phyloP scores from a whole-genome alignment of 2,329 filamentous ascomycete genomes.

The Diplodia scrobiculata region DNA sequence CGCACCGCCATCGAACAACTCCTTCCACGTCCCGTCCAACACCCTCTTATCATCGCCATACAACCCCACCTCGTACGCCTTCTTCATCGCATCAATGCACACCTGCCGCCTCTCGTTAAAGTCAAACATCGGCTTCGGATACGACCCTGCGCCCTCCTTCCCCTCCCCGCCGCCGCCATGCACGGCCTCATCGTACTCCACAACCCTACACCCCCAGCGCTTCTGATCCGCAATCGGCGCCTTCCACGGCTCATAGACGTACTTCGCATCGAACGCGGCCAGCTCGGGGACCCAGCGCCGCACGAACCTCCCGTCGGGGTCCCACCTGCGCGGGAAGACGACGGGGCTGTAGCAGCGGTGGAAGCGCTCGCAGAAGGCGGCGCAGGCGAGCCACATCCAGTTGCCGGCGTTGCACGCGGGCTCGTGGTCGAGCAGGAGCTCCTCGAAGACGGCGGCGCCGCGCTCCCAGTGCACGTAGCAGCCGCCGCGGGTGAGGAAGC shows the following conservation, averaged over 20 bases:
- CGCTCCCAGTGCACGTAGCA: constrained; percentile 80
- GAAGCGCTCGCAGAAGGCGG: constrained; percentile 73
- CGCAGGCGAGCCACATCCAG: constrained; percentile 77
- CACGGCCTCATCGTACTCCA: constrained; percentile 47
- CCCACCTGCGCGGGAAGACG: constrained; percentile 75
- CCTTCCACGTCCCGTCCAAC: constrained; percentile 61
- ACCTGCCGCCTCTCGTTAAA: constrained; percentile 63
- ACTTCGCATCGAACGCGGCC: constrained; percentile 63
- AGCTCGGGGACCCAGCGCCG: constrained; percentile 69
- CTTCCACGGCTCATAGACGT: constrained; percentile 79
- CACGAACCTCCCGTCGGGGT: constrained; percentile 67
- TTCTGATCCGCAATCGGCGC: constrained; percentile 69
- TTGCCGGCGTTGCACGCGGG: constrained; percentile 72
- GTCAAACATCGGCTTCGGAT: constrained; percentile 78
- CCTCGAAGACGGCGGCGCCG: constrained; percentile 76
- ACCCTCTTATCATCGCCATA: constrained; percentile 66
- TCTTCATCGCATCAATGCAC: constrained; percentile 70
- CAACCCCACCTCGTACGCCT: constrained; percentile 66
- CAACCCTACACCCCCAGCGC: constrained; percentile 65
- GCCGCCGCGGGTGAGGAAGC: constrained; percentile 76
- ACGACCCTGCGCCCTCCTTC: constrained; percentile 48
- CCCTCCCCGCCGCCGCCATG: constrained; percentile 32
- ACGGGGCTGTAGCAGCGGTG: constrained; percentile 71
- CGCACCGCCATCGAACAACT: constrained; percentile 51
- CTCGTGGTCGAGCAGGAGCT: constrained; percentile 74